Percentiles rank a stretch among this genome's conserved stretches.
Conservation (phyloP, 2,329 filamentous ascomycete genomes). For the Fusarium pseudoanthophilum region DNA sequence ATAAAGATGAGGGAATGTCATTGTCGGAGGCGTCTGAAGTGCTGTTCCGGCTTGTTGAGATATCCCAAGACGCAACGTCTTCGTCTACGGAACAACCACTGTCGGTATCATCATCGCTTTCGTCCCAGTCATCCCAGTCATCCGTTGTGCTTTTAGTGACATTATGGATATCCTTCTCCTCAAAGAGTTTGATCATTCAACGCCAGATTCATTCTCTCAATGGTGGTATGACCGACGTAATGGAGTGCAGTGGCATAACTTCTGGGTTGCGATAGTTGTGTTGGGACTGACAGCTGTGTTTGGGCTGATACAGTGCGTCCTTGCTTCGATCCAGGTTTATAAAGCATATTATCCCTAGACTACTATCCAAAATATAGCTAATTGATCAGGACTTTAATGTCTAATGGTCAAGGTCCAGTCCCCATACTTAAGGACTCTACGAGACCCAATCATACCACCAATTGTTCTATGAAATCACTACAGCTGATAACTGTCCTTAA, state of each 20-base stretch:
- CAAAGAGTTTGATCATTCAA: background rate
- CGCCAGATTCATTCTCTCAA: background rate
- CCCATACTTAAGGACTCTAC: too few relatives aligned
- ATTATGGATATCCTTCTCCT: accelerated
- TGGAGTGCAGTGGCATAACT: background rate
- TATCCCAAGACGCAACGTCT: background rate
- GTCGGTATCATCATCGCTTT: accelerated
- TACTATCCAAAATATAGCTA: background rate
- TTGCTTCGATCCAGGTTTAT: background rate
- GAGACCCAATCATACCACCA: too few relatives aligned
- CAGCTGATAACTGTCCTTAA: too few relatives aligned
- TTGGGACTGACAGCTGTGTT: background rate
- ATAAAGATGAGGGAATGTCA: background rate
- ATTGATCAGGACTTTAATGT: accelerated
- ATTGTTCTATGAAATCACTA: too few relatives aligned
- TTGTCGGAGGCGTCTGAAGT: background rate
- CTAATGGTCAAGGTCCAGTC: too few relatives aligned
- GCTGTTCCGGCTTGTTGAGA: accelerated
- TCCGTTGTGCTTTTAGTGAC: accelerated
- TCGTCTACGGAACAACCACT: background rate
- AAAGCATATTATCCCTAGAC: background rate
- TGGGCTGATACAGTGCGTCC: background rate
- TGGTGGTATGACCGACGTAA: background rate
- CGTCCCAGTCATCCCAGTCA: background rate
- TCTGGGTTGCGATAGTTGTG: background rate